Evolutionary conservation across 495 filamentous ascomycete genomes (phyloP), one percentile per base, ranked within the genome.

Genomic region (Penicillium nucicola): DNA sequence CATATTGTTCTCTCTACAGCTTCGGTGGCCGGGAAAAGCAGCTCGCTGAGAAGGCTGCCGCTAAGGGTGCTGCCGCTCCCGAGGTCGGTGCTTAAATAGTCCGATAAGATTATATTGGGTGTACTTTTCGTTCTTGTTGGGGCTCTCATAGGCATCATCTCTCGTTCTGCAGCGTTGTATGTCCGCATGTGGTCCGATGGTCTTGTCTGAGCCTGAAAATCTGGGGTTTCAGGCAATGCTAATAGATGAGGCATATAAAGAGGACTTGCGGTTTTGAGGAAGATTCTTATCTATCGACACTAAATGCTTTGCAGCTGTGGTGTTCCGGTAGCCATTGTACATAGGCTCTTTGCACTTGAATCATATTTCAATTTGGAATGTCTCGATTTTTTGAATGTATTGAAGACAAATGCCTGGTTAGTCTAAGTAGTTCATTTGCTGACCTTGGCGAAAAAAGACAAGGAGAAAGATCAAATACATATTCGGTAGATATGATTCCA

Each of bases 11-110:
- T 38, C n/a, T 48, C 32, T 39, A 35, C 35, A 77, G 73, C 57
- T 77, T 70, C 70, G 73, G 73, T 39, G 73, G 73, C 14, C 73
- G 70, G 44, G 73, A 77, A 64, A 64, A 70, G 48, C 31, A 60
- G 57, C 68, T 72, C 49, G 69, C 67, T 14, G 68, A 67, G 23
- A 20, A 64, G 47, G 71, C 61, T n/a, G 25, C 7, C 25, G 62
- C 67, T 48, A 42, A 68, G 56, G 72, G 70, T 46, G 55, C 49
- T 28, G 45, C 52, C 7, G 68, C 62, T 37, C 52, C 69, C 11
- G 60, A 71, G 58, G 68, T 65, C 14, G 63, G 58, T 43, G 58
- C 62, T 28, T 69, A 70, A 60, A 33, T 37, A 46, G 37, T 17
- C 25, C 12, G 37, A 41, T 17, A 30, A 33, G 35, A 39, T 28